Evolutionary conservation across 2,329 filamentous ascomycete genomes (phyloP).

Genomic region (Penicillium verrucosum): DNA sequence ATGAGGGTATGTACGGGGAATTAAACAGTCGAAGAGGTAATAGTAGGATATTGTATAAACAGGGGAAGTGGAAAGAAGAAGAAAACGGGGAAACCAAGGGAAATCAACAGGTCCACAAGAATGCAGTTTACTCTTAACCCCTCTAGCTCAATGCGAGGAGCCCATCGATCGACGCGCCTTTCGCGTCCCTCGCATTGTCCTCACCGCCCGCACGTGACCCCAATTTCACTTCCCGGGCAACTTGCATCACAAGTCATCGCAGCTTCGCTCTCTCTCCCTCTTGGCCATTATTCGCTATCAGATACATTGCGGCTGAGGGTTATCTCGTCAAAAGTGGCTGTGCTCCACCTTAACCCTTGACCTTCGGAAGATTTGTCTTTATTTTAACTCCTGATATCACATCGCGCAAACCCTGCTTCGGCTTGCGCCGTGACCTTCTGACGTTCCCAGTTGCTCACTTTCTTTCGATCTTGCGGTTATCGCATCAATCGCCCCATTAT

Average conservation of each 20-base stretch:
- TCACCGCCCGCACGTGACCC: slow-evolving; percentile 35
- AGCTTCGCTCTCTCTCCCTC: background rate
- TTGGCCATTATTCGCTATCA: background rate
- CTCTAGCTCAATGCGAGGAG: slow-evolving; percentile 21
- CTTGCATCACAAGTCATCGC: slow-evolving; percentile 4
- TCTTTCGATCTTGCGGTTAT: background rate
- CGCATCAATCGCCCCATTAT: slow-evolving; percentile 32
- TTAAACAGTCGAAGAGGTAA: slow-evolving; percentile 10
- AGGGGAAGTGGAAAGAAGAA: slow-evolving; percentile 2
- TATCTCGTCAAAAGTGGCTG: slow-evolving; percentile 8
- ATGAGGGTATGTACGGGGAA: slow-evolving; percentile 17
- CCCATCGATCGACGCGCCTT: slow-evolving; percentile 24
- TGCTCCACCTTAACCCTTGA: slow-evolving; percentile 1
- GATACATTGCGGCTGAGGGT: slow-evolving; percentile 2
- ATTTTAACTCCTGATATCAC: background rate
- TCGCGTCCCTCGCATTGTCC: slow-evolving; percentile 30
- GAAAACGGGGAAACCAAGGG: slow-evolving; percentile 15
- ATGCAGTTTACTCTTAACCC: slow-evolving; percentile 19
- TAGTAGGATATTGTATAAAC: slow-evolving; percentile 8
- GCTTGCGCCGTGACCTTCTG: background rate
- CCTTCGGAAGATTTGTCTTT: background rate
- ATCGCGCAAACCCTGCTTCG: slow-evolving; percentile 6
- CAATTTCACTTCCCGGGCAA: slow-evolving; percentile 9
- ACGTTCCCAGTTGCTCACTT: background rate
- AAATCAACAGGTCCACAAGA: slow-evolving; percentile 26